Conservation (phyloP, 306 rosid genomes). For the Cucumis cinereus region DNA sequence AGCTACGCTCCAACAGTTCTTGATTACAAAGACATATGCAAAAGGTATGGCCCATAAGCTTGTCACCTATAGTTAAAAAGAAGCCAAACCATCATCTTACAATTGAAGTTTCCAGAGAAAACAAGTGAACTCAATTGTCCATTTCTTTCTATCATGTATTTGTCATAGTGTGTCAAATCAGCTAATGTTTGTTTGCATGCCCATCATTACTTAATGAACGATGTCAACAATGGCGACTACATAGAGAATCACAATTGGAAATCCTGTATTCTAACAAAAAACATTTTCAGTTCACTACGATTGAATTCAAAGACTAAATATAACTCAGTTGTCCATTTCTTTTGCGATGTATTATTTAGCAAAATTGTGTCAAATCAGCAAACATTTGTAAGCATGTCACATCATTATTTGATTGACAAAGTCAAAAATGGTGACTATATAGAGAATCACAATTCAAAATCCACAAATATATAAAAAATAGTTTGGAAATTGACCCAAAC, state of each 20-base stretch:
- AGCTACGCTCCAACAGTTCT: constrained; percentile 19
- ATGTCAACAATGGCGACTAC: background rate
- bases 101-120: background rate
- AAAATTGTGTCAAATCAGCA: too few species aligned
- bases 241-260: background rate
- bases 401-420: too few species aligned
- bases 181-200: background rate
- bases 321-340: too few species aligned
- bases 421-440: too few species aligned
- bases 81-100: background rate
- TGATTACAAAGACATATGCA: constrained; percentile 42
- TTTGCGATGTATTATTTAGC: too few species aligned
- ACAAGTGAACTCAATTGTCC: background rate
- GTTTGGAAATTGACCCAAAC: too few species aligned
- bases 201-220: background rate
- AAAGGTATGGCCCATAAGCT: constrained; percentile 58
- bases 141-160: background rate
- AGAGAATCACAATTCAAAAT: too few species aligned
- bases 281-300: too few species aligned
- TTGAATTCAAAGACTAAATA: too few species aligned
- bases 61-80: constrained; percentile 15
- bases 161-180: background rate
- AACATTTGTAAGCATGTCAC: too few species aligned
- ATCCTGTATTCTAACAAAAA: background rate
- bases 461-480: too few species aligned